A percentile compares a stretch with the other conserved stretches of the same genome.
These are phyloP conservation scores for Suillus tomentosus DNA, from an alignment of 768 basidiomycete genomes.

Conservation along the genomic window DNA sequence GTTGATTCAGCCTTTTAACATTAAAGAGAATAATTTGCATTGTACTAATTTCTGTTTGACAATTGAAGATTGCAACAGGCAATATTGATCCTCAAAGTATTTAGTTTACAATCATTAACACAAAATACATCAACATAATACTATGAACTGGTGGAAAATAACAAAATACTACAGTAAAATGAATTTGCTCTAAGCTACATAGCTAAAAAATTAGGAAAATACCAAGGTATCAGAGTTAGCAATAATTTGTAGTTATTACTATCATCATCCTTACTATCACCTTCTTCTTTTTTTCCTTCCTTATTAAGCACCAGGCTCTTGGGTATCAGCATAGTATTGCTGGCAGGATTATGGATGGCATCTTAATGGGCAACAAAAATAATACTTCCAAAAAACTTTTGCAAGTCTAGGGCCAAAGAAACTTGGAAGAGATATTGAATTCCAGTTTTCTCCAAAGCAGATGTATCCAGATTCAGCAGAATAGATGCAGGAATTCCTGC, in stretches of 20 bases:
- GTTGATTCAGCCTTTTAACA: too few relatives aligned
- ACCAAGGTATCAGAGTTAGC: neutral
- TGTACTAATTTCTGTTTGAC: too few relatives aligned
- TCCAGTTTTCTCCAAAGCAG: neutral
- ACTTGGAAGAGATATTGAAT: neutral
- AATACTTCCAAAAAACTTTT: neutral
- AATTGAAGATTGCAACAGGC: too few relatives aligned
- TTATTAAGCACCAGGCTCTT: too few relatives aligned
- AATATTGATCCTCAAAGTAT: too few relatives aligned
- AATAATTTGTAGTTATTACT: neutral
- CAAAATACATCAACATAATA: too few relatives aligned
- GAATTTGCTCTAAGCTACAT: too few relatives aligned
- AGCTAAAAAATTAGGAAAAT: neutral
- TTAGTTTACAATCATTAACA: too few relatives aligned
- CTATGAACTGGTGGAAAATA: too few relatives aligned
- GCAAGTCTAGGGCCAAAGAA: neutral
- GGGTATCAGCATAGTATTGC: neutral
- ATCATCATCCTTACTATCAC: rapidly evolving
- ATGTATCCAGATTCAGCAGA: neutral
- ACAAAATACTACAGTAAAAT: too few relatives aligned
- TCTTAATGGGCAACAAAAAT: neutral
- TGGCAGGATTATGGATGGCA: neutral
- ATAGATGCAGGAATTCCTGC: neutral
- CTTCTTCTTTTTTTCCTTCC: too few relatives aligned
- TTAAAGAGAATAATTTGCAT: too few relatives aligned